phyloP scores from a whole-genome alignment of 2,329 filamentous ascomycete species.

The Fusarium sp. region DNA sequence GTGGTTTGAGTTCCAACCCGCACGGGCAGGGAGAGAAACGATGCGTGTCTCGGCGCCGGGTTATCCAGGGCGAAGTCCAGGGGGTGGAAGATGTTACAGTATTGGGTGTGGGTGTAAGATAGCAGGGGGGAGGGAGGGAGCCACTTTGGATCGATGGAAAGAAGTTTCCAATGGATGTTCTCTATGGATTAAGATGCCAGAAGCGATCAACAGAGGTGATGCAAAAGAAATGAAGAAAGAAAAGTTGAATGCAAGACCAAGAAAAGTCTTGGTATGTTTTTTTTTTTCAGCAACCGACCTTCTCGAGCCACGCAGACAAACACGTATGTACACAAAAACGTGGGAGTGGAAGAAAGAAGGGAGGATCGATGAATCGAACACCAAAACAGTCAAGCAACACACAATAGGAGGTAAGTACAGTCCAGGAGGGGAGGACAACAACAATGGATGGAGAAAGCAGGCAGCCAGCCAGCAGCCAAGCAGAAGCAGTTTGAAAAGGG shows the following conservation, averaged over 20 bases:
- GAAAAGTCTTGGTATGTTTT: conserved; percentile 14
- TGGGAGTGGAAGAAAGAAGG: conserved; percentile 22
- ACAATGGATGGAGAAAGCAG: neutral
- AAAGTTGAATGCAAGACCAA: neutral
- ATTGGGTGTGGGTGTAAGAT: conserved; percentile 28
- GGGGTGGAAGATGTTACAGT: conserved; percentile 13
- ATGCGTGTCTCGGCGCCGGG: conserved; percentile 43
- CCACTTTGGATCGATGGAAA: conserved; percentile 31
- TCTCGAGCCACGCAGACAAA: neutral
- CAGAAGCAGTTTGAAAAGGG: conserved; percentile 13
- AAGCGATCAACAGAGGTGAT: neutral
- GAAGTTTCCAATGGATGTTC: conserved; percentile 18
- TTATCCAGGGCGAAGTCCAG: conserved; percentile 40
- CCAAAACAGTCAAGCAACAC: neutral
- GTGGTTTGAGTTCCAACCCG: conserved; percentile 37
- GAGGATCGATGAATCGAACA: conserved; percentile 17
- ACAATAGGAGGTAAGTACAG: neutral
- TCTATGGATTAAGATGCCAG: neutral
- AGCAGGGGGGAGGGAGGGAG: conserved; percentile 23
- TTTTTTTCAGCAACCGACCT: conserved; percentile 2
- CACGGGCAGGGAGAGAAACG: conserved; percentile 41
- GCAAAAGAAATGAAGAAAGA: neutral
- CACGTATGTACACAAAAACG: conserved; percentile 27
- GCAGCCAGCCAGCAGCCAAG: neutral
- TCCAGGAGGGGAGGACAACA: conserved; percentile 13